Base-by-base conservation (phyloP, 208 protist species). In the Strigomonas culicis region DNA sequence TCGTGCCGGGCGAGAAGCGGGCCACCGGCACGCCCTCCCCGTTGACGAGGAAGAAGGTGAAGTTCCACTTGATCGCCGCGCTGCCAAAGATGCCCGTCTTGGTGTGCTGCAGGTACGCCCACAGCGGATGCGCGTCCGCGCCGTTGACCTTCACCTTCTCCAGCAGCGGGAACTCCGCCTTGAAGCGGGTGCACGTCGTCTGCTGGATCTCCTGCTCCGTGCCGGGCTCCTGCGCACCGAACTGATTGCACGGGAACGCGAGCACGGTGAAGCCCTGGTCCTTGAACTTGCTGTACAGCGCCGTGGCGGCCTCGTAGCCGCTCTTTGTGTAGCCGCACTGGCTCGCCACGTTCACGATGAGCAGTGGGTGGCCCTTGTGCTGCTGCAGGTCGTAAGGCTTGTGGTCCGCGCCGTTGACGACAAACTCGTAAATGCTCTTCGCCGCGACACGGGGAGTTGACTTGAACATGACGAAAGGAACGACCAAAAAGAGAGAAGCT, bases 211-310 rank as follows among this genome's bases (percentile, higher is more conserved):
- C 83, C 65, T 79, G 75, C 60, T 84, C 82, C 3, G 72, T 86
- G 19, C 85, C 88, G 8, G 94, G 94, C 73, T 97, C 89, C 67
- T 92, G 85, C 10, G 63, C 49, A 25, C 60, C 85, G 56, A 96
- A 97, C 75, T 96, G 93, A 67, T 96, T 97, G 77, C 94, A 98
- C 25, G 94, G 94, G 59, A 98, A 98, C 15, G 88, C 94, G 1
- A 98, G 70, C 10, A 98, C 87, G 15, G 83, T 86, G 69, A 98
- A 96, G 46, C 88, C 88, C 57, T 59, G 72, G 28, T 75, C 61
- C 61, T 91, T 86, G 82, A 94, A 97, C 75, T 88, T 89, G 57
- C 88, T 82, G 78, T 96, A 93, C 22, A 98, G 88, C 61, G 44
- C 41, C 51, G 75, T 80, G 27, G 84, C 79, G 50, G 81, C 82